Evolutionary conservation across 306 rosid genomes (phyloP).

Genomic region (Quercus gilva): DNA sequence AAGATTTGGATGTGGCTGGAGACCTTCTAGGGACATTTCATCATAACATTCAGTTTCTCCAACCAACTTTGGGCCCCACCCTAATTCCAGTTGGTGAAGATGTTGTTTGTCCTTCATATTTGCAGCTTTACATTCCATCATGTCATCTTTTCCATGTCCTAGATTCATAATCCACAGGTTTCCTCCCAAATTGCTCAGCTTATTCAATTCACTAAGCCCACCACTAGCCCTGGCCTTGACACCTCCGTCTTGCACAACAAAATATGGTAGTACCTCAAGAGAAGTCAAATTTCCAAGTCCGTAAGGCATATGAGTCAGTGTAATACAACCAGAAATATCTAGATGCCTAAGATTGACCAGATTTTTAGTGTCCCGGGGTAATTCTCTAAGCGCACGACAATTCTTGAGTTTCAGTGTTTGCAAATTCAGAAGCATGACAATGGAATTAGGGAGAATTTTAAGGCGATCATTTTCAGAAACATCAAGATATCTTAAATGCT

Average conservation of each 20-base stretch:
- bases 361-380: too few relatives aligned
- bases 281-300: background rate
- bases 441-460: too few relatives aligned
- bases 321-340: background rate
- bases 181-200: background rate
- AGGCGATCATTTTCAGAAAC: too few relatives aligned
- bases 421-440: too few relatives aligned
- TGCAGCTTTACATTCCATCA: background rate
- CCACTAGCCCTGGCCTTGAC: background rate
- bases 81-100: background rate
- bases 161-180: background rate
- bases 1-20: background rate
- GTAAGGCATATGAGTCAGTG: constrained; percentile 6
- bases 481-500: too few relatives aligned
- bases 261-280: constrained; percentile 9
- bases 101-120: background rate
- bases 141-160: background rate
- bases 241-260: background rate
- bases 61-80: background rate
- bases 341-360: constrained; percentile 5
- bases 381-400: too few relatives aligned
- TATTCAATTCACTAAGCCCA: background rate
- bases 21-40: background rate
- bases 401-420: too few relatives aligned
- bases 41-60: background rate